phyloP scores from a whole-genome alignment of 768 basidiomycete genomes.

The Suillus variegatus region DNA sequence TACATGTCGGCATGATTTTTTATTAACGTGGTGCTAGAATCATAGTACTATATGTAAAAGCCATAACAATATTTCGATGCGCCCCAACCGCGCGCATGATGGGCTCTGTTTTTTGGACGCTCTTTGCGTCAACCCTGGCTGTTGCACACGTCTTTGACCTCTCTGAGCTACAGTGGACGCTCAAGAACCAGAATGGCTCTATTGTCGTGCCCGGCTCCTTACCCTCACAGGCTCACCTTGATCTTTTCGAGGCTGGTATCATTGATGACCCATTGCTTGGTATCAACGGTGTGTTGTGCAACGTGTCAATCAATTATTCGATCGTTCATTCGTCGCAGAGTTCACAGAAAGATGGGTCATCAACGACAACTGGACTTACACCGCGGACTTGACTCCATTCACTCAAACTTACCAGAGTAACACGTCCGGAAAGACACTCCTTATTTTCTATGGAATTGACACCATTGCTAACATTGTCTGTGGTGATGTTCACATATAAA shows the following conservation, averaged over 20 bases:
- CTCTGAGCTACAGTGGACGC: constrained; percentile 50
- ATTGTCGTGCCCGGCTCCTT: constrained; percentile 53
- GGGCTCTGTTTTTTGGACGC: not conserved
- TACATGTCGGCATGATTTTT: too few relatives aligned
- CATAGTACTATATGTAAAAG: not conserved
- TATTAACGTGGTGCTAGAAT: not conserved
- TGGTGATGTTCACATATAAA: constrained; percentile 1
- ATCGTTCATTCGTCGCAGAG: constrained; percentile 32
- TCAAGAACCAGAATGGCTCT: constrained; percentile 54
- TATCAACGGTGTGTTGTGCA: constrained; percentile 46
- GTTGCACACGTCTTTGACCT: constrained; percentile 40
- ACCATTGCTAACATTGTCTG: constrained; percentile 57
- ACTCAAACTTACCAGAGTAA: constrained; percentile 23
- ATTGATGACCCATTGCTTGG: constrained; percentile 56
- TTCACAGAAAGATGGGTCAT: constrained; percentile 58
- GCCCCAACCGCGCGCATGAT: not conserved
- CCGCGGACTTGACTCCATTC: constrained; percentile 51
- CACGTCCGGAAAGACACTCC: constrained; percentile 35
- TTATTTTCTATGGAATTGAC: constrained; percentile 60
- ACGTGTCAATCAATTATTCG: not conserved
- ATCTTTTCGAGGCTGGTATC: constrained; percentile 51
- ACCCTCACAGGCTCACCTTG: constrained; percentile 56
- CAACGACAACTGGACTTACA: constrained; percentile 61
- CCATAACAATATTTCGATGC: not conserved
- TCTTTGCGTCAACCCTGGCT: constrained; percentile 10